Evolutionary conservation across 2,329 filamentous ascomycete species (phyloP), one percentile per base, ranked within the genome.

Genomic region (Ophiostoma sp.): DNA sequence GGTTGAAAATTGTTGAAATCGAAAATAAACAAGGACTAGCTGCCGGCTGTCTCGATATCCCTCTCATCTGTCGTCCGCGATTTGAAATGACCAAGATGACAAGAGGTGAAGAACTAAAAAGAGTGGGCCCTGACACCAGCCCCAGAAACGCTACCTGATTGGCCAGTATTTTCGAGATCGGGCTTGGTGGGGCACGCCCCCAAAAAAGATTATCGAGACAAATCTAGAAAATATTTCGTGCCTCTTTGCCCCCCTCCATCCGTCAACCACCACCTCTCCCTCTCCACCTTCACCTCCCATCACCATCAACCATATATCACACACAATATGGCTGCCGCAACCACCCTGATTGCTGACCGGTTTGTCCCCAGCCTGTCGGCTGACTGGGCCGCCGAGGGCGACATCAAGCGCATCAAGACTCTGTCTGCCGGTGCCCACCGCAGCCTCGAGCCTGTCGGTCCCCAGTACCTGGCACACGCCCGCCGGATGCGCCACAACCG

Each of bases 401-500:
- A 96, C 81, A 97, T 98, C 87, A 95, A 95, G 83, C 81, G 90
- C 71, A 79, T 96, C 74, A 91, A 90, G 76, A 84, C 88, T 76
- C 85, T 98, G 73, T 94, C 91, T 10, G 82, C 86, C 74, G 88
- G 93, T 54, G 90, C 89, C 68, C 89, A 94, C 83, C 90, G 95
- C 78, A 94, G 91, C 79, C 89, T 99, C 77, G 95, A 98, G 85
- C 94, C 95, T 69, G 92, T 98, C 75, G 95, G 95, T 76, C 94
- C 95, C 81, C 93, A 97, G 84, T 99, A 97, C 85, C 89, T 99
- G 75, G 95, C 95, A 75, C 94, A 98, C 81, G 95, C 95, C 77
- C 94, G 95, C 79, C 91, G 95, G 81, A 92, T 93, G 82, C 91
- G 94, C 74, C 94, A 98, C 83, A 93, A 96, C 85, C 93, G 95